A percentile compares a stretch with the other conserved stretches of the same genome.
Evolutionary conservation across 257 asterid genomes (phyloP).

Genomic region (Solanum bukasovii): DNA sequence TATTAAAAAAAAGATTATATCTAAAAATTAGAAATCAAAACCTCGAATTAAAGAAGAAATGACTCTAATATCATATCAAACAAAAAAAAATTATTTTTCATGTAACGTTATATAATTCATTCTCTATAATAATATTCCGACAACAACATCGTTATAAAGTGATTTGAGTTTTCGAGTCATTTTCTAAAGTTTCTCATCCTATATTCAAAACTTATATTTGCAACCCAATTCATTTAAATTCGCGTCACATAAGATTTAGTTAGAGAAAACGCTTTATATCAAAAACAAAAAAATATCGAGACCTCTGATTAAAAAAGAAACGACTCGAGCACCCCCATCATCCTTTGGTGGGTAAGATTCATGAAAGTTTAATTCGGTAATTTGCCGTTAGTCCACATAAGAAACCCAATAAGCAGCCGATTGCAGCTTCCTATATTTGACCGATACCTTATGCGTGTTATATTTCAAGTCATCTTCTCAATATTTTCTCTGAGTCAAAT

Average conservation of each 20-base stretch:
- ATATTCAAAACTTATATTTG: not conserved
- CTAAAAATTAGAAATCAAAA: not conserved
- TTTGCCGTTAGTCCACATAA: conserved; percentile 12
- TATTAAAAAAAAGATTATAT: not conserved
- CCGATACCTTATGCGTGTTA: conserved; percentile 27
- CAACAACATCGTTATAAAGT: no score
- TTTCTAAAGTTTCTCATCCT: no score
- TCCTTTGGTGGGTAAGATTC: not conserved
- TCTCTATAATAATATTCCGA: not conserved
- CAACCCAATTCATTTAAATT: no score
- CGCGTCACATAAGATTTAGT: rapidly evolving
- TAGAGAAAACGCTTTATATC: no score
- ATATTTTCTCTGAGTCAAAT: conserved; percentile 14
- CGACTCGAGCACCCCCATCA: not conserved
- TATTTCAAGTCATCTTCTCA: conserved; percentile 5
- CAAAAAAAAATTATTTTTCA: not conserved
- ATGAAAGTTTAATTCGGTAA: conserved; percentile 7
- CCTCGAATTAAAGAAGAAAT: not conserved
- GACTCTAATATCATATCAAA: not conserved
- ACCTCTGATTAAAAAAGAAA: not conserved
- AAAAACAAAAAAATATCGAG: not conserved
- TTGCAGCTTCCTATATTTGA: conserved; percentile 37
- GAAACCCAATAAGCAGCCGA: not conserved
- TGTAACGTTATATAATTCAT: no score
- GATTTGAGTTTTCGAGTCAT: not conserved